These are phyloP conservation scores for Gossypium lobatum DNA, from an alignment of 441 rosid species.

Conservation along the genomic window DNA sequence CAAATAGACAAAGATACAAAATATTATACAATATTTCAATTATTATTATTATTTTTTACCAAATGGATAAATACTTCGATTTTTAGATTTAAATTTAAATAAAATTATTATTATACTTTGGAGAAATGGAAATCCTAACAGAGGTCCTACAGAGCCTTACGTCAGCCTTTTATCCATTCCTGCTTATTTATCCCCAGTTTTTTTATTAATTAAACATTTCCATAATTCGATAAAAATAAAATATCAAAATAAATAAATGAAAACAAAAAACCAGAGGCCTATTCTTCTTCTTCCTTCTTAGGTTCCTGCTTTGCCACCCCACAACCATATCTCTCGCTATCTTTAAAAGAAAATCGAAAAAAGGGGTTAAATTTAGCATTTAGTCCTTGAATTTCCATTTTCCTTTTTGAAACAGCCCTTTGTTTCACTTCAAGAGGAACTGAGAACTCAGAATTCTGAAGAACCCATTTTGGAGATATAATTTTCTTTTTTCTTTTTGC, in stretches of 20 bases:
- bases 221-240: background rate
- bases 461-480: background rate
- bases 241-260: background rate
- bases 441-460: background rate
- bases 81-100: background rate
- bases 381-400: background rate
- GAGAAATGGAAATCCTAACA: background rate
- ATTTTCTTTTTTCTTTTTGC: background rate
- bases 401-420: background rate
- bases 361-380: background rate
- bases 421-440: conserved; percentile 1
- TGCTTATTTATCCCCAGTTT: background rate
- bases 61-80: background rate
- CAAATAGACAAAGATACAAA: background rate
- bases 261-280: background rate
- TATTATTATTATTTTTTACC: background rate
- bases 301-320: conserved; percentile 14
- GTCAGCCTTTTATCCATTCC: conserved; percentile 42
- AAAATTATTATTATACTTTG: background rate
- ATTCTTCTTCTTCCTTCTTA: conserved; percentile 16
- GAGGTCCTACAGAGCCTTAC: conserved; percentile 15
- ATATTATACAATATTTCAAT: background rate
- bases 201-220: background rate
- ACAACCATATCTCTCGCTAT: background rate
- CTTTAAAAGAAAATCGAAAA: background rate